Base-by-base conservation (phyloP, 257 asterid genomes). In the Solanum bukasovii region DNA sequence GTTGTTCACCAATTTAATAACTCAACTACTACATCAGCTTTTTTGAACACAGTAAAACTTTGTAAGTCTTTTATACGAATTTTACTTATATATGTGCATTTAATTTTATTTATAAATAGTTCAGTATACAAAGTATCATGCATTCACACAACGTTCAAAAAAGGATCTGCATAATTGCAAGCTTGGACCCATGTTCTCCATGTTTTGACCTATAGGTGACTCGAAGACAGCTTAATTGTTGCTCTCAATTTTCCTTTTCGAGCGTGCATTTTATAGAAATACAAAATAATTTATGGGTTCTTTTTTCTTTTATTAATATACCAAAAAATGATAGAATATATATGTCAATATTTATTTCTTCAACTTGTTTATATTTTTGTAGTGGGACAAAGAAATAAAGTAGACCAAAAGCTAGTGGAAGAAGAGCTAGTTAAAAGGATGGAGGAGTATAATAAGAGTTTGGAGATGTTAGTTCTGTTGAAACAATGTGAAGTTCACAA, bases 391-490 rank as follows among this genome's bases (percentile, higher is more conserved):
- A 72, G 88, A 12, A 40, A 38, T 77, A 85, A 85, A 87, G 46
- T 37, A 46, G 67, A 89, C 65, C 16, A 88, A 27, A 81, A 85
- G 6, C 12, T 5, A 38, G 78, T 85, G 61, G 92, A 89, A 79
- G 94, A 89, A 46, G 93, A 91, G 86, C 35, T 92, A n/a, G 88
- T 88, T 38, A 90, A 88, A 49, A 90, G 83, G 77, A 89, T 37
- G 87, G 91, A 91, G 33, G 92, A 93, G 40, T 88, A 87, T 59
- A 85, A 42, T 13, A 92, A 91, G 79, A 90, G 87, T 49, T n/a
- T 72, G 78, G 95, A 84, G 40, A 77, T 90, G 68, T 29, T 91
- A 31, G 89, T 88, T 77, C 87, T 92, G 59, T 91, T 87, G 63
- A 91, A 90, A 13, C 84, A 88, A 87, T 92, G 87, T 29, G 89